Evolutionary conservation across 2,329 filamentous ascomycete genomes (phyloP).

Genomic region (Lachnellula arida): DNA sequence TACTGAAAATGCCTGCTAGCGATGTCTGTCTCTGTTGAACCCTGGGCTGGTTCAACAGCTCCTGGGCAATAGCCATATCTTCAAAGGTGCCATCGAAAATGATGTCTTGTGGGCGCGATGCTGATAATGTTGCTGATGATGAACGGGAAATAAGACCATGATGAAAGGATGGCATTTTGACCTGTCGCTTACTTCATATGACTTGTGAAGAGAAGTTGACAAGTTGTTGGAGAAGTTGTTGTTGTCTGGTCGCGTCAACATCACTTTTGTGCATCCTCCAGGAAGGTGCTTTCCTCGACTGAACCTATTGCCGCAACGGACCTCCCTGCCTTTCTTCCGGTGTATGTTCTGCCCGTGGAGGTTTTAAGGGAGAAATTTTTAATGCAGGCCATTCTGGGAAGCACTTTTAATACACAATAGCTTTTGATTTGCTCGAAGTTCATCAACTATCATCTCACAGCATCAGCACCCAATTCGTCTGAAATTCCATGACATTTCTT

Average conservation of each 20-base stretch:
- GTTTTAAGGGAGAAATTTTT: not conserved
- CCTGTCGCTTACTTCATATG: not conserved
- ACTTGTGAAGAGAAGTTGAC: not conserved
- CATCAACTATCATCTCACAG: not conserved
- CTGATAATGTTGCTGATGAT: slow-evolving; percentile 26
- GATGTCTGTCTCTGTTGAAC: slow-evolving; percentile 19
- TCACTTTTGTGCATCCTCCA: not conserved
- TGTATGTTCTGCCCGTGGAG: not conserved
- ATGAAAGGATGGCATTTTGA: slow-evolving; percentile 32
- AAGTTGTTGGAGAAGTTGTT: not conserved
- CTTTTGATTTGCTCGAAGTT: not conserved
- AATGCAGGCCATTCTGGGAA: too few species aligned
- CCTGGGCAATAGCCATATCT: slow-evolving; percentile 25
- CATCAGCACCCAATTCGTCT: too few species aligned
- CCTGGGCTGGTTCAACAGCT: slow-evolving; percentile 18
- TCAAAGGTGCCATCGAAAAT: slow-evolving; percentile 10
- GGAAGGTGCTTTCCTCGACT: not conserved
- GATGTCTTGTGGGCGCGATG: slow-evolving; percentile 8
- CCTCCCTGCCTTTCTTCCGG: not conserved
- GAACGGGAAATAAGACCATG: slow-evolving; percentile 27
- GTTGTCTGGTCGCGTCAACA: not conserved
- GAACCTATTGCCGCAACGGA: not conserved
- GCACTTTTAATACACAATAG: not conserved
- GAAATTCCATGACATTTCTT: too few species aligned
- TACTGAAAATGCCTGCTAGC: slow-evolving; percentile 5